Evolutionary conservation across 768 basidiomycete genomes (phyloP).

Genomic region (Favolaschia claudopus): DNA sequence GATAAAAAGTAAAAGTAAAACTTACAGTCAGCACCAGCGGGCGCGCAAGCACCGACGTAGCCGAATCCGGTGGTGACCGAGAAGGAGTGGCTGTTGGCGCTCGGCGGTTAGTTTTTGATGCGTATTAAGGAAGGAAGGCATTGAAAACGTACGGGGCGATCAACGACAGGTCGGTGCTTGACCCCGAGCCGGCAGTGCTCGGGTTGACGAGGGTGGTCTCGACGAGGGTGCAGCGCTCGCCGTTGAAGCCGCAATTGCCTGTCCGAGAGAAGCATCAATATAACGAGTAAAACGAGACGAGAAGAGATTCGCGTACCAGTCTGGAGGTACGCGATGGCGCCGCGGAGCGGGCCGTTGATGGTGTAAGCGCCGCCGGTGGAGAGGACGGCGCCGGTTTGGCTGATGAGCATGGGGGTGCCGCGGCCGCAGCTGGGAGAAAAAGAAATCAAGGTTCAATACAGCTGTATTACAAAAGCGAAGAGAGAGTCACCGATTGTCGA

Average conservation of each 20-base stretch:
- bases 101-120: background rate
- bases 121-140: background rate
- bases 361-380: constrained; percentile 39
- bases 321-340: constrained; percentile 41
- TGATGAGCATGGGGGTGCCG: constrained; percentile 34
- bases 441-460: background rate
- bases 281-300: background rate
- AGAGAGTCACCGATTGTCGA: background rate
- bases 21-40: constrained; percentile 37
- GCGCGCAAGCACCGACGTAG: constrained; percentile 39
- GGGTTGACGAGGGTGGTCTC: constrained; percentile 45
- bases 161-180: constrained; percentile 43
- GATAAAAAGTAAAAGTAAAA: background rate
- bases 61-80: constrained; percentile 45
- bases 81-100: constrained; percentile 35
- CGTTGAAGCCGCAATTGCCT: constrained; percentile 43
- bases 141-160: constrained; percentile 40
- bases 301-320: background rate
- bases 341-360: constrained; percentile 33
- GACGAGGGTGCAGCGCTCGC: constrained; percentile 44
- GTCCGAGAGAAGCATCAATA: too few relatives aligned
- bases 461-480: too few relatives aligned
- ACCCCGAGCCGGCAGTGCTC: constrained; percentile 38
- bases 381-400: constrained; percentile 31
- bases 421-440: constrained; percentile 8